Evolutionary conservation across 106 monocot species (phyloP), one percentile per base, ranked within the genome.

Genomic region (Dactylorhiza incarnata): DNA sequence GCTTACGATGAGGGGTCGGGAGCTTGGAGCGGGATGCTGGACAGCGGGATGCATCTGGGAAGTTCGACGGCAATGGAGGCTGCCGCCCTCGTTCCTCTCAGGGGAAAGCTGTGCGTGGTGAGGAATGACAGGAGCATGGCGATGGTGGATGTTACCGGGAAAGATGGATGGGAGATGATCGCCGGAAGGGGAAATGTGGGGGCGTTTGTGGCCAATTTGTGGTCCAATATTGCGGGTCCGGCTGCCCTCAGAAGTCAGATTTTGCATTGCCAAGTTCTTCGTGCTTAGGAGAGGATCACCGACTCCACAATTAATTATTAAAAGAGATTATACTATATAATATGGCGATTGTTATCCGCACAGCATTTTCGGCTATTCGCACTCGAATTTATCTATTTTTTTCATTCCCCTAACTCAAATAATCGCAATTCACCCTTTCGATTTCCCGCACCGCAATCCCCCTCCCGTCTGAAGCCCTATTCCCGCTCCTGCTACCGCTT

Each of bases 211-310:
- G 54, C 81, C 23, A 87, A 81, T 76, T 65, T 88, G 70, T 88
- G 87, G 87, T 81, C 79, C 5, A 88, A 76, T 63, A 84, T 88
- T 51, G 84, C 79, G 8, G 87, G 87, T 45, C 66, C 82, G 9
- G 79, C 62, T 43, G 83, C 68, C 19, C 25, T 76, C 48, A 88
- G 80, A 74, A 88, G 87, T 55, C 87, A 88, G 66, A 85, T 88
- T 79, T 68, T 88, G 51, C 84, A 88, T 46, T 88, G 87, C 49
- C 87, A 88, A 70, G 87, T 85, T 47, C 84, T 88, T 54, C 87
- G 84, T 49, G 84, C 75, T 29, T 85, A n/a, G n/a, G n/a, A n/a
- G 66, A 83, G 47, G 15, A 26, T n/a, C n/a, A n/a, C n/a, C n/a
- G n/a, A n/a, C n/a, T n/a, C n/a, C n/a, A n/a, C n/a, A n/a, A n/a